A percentile compares a stretch with the other conserved stretches of the same genome.
Evolutionary conservation across 768 basidiomycete genomes (phyloP).

Genomic region (Amanita thiersii): DNA sequence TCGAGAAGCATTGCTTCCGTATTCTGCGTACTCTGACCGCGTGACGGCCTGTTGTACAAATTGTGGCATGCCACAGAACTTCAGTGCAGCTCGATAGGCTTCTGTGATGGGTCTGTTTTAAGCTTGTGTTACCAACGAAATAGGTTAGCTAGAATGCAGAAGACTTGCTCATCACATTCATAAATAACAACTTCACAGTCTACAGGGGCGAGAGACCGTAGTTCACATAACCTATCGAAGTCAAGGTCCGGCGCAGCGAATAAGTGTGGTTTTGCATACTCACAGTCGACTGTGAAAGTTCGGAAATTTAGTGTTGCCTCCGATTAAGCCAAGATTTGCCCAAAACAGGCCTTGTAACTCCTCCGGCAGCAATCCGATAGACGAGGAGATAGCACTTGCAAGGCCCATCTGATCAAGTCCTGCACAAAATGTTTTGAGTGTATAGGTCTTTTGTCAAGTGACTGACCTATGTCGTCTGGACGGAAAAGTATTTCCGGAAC

Average conservation of each 20-base stretch:
- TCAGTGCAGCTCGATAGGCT: conserved; percentile 52
- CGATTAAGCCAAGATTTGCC: conserved; percentile 87
- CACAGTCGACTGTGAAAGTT: conserved; percentile 76
- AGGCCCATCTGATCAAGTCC: conserved; percentile 81
- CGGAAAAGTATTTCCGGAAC: conserved; percentile 91
- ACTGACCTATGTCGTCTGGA: conserved; percentile 82
- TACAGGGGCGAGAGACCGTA: conserved; percentile 75
- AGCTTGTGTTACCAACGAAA: not conserved
- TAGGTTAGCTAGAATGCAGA: conserved; percentile 5
- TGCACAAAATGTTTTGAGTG: conserved; percentile 13
- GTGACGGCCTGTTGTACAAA: conserved; percentile 56
- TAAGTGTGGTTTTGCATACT: conserved; percentile 20
- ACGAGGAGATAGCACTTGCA: conserved; percentile 63
- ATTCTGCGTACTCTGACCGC: conserved; percentile 78
- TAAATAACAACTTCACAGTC: conserved; percentile 71
- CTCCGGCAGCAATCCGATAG: conserved; percentile 67
- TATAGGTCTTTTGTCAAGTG: conserved; percentile 1
- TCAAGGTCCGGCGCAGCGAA: conserved; percentile 1
- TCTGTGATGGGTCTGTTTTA: conserved; percentile 54
- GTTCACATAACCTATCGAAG: conserved; percentile 52
- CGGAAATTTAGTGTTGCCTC: conserved; percentile 71
- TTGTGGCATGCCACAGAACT: conserved; percentile 44
- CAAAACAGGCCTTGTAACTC: conserved; percentile 93
- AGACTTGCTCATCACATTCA: conserved; percentile 63
- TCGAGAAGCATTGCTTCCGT: conserved; percentile 67